Evolutionary conservation across 1,284 basidiomycete genomes (phyloP), one percentile per base, ranked within the genome.

Genomic region (Chalciporus sp.): DNA sequence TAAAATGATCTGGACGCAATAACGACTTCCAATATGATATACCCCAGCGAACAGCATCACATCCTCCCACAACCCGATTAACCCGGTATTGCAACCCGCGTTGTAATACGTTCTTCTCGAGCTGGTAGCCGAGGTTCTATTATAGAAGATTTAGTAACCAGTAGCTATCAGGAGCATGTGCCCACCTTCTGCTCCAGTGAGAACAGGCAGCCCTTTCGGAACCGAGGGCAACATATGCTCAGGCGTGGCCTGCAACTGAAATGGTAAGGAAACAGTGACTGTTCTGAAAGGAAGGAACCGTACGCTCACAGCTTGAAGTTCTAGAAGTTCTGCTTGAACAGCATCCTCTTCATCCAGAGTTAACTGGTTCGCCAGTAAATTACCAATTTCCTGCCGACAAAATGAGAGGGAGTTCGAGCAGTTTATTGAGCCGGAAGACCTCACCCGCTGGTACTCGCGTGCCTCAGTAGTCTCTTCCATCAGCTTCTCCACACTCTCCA

Each of bases 381-480:
- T 88, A 63, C 91, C 85, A 58, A 99, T 90, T 82, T 99, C 96
- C 94, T 94, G 64, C 47, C 20, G 39, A 46, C 52, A 48, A 50
- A 37, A 52, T 58, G 7, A 44, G 23, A 46, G 54, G 53, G 12
- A 23, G 4, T 14, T n/a, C 27, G 12, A 20, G 42, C 9, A 29
- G 6, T 40, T 29, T 31, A n/a, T 14, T 7, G 12, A 26, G 53
- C 16, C 31, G n/a, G 28, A 17, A 42, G 40, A 10, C 33, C 86
- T 49, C 58, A 95, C 95, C 67, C 81, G 75, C 71, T 99, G 95
- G 72, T 98, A 98, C 56, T 88, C 94, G 59, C 91, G 81, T 1
- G 94, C 96, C 67, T 98, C 96, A 3, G 86, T 84, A 1, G 95
- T 96, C 72, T 96, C 91, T 58, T 91, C 92, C 75, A 99, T 81